Percentiles rank a stretch among this genome's conserved stretches.
These are phyloP conservation scores for Elsinoe australis DNA, from an alignment of 2,329 filamentous ascomycete genomes.

Conservation along the genomic window DNA sequence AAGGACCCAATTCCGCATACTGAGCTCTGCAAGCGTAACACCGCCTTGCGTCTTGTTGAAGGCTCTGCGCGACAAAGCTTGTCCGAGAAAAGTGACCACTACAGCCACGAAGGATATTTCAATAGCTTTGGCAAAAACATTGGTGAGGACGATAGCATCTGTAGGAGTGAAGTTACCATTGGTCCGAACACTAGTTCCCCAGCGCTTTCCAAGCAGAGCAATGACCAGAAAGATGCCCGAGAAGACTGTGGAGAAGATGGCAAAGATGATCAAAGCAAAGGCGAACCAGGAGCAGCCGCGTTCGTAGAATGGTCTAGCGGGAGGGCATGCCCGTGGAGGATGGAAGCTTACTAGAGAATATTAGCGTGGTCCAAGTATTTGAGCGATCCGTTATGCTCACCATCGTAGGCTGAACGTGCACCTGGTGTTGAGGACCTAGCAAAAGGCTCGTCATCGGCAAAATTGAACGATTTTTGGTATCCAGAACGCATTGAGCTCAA, in stretches of 20 bases:
- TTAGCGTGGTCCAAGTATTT: no score
- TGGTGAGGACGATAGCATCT: slow-evolving; percentile 59
- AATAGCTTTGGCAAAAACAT: slow-evolving; percentile 65
- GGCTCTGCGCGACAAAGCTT: slow-evolving; percentile 63
- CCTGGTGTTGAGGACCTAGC: slow-evolving; percentile 3
- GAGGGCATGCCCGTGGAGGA: slow-evolving; percentile 7
- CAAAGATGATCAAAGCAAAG: slow-evolving; percentile 36
- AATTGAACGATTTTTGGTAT: slow-evolving; percentile 3
- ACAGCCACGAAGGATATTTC: slow-evolving; percentile 72
- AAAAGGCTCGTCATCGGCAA: slow-evolving; percentile 6
- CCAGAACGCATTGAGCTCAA: slow-evolving; percentile 5
- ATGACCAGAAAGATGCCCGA: slow-evolving; percentile 60
- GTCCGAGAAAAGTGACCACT: slow-evolving; percentile 66
- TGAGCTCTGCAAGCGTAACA: slow-evolving; percentile 67
- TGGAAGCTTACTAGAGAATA: no score
- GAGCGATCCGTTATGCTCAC: no score
- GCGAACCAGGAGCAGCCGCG: slow-evolving; percentile 40
- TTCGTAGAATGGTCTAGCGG: slow-evolving; percentile 8
- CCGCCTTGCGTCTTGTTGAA: slow-evolving; percentile 50
- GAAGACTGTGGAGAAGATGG: slow-evolving; percentile 56
- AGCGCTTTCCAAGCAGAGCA: slow-evolving; percentile 56
- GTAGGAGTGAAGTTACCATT: slow-evolving; percentile 49
- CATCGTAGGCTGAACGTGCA: slow-evolving; percentile 9
- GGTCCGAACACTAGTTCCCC: slow-evolving; percentile 50
- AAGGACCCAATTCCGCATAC: slow-evolving; percentile 63